Evolutionary conservation across 495 filamentous ascomycete species (phyloP).

Genomic region (Pseudomonodictys pantanalensis): DNA sequence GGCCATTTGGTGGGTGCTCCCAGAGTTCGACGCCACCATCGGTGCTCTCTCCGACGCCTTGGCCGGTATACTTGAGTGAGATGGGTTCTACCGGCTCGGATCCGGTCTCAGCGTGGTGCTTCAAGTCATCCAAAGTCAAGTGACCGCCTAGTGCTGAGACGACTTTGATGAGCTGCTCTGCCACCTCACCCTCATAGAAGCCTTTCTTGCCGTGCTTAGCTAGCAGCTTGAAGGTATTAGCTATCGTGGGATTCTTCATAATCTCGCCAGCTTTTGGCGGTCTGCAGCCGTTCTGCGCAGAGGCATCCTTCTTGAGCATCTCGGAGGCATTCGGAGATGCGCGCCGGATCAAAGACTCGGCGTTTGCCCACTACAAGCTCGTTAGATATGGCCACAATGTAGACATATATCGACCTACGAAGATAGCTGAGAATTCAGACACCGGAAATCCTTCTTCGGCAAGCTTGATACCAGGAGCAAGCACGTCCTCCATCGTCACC

Average conservation of each 20-base stretch:
- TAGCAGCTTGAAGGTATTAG: constrained; percentile 75
- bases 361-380: constrained; percentile 59
- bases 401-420: constrained; percentile 52
- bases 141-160: constrained; percentile 73
- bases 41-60: constrained; percentile 53
- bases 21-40: constrained; percentile 74
- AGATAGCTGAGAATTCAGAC: constrained; percentile 68
- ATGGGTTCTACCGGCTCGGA: constrained; percentile 80
- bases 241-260: constrained; percentile 79
- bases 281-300: constrained; percentile 61
- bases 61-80: constrained; percentile 70
- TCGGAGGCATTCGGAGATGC: constrained; percentile 83
- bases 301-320: constrained; percentile 72
- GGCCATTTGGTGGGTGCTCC: constrained; percentile 98
- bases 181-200: constrained; percentile 85
- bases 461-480: constrained; percentile 79
- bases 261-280: constrained; percentile 82
- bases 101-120: constrained; percentile 67
- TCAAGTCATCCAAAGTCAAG: constrained; percentile 75
- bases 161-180: constrained; percentile 73
- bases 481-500: constrained; percentile 70
- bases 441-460: constrained; percentile 90
- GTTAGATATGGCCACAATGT: constrained; percentile 1
- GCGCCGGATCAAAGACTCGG: constrained; percentile 57
- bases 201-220: constrained; percentile 80